These are phyloP conservation scores for Beauveria medogensis DNA, from an alignment of 2,329 filamentous ascomycete genomes.

Conservation along the genomic window DNA sequence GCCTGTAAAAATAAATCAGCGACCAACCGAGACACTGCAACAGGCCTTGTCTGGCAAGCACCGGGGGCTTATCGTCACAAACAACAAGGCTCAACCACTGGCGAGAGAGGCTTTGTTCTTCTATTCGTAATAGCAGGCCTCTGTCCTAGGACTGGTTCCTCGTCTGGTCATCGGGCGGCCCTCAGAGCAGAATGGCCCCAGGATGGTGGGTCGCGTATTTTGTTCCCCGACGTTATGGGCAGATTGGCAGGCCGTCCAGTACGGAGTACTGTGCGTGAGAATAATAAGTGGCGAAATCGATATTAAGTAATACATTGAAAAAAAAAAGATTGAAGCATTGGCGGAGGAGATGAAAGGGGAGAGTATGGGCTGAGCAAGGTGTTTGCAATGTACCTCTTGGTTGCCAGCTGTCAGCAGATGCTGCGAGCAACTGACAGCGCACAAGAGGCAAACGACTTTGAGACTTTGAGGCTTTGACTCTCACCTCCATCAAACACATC, in stretches of 20 bases:
- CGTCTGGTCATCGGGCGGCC: neutral
- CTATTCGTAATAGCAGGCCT: neutral
- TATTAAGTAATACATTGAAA: neutral
- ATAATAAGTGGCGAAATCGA: neutral
- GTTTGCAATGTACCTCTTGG: neutral
- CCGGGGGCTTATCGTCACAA: neutral
- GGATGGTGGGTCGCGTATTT: constrained; percentile 4
- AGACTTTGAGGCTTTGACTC: neutral
- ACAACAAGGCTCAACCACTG: neutral
- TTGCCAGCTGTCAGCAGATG: neutral
- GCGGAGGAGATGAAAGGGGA: neutral
- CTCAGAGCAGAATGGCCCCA: neutral
- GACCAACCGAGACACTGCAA: neutral
- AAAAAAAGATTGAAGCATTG: neutral
- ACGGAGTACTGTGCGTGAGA: neutral
- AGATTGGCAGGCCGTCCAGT: neutral
- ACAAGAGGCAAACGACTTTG: neutral
- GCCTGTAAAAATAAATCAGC: constrained; percentile 7
- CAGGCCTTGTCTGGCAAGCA: neutral
- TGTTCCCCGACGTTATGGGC: neutral
- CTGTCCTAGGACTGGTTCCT: neutral
- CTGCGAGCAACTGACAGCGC: neutral
- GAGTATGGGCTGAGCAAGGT: neutral
- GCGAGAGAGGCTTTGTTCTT: neutral
- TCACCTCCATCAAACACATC: neutral